These are phyloP conservation scores for Asterochloris sp. DNA, from an alignment of 139 green algal species.

Conservation along the genomic window DNA sequence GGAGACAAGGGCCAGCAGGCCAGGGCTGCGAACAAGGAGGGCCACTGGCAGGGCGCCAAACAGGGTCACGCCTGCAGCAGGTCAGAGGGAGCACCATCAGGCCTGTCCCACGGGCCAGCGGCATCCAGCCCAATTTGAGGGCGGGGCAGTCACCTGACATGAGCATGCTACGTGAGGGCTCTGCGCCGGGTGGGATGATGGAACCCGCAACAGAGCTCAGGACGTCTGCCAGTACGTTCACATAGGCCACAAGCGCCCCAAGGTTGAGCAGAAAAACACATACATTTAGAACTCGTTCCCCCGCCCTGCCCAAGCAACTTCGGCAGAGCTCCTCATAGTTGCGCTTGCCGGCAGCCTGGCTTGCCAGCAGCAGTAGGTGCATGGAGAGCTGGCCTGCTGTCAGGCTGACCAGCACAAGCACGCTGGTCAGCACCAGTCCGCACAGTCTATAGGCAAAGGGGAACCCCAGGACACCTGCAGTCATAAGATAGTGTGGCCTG, in stretches of 20 bases:
- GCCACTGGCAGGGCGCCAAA: constrained; percentile 63
- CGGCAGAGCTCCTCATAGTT: constrained; percentile 67
- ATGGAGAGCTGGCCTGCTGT: constrained; percentile 59
- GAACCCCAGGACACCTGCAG: constrained; percentile 61
- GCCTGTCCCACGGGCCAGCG: neutral
- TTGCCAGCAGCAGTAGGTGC: constrained; percentile 68
- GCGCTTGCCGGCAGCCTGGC: constrained; percentile 53
- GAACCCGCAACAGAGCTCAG: constrained; percentile 64
- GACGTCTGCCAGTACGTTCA: constrained; percentile 82
- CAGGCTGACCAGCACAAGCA: constrained; percentile 67
- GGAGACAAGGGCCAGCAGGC: constrained; percentile 56
- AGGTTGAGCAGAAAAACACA: constrained; percentile 44
- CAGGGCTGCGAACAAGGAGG: constrained; percentile 60
- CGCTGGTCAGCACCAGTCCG: constrained; percentile 56
- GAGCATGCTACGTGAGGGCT: constrained; percentile 65
- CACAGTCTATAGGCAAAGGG: constrained; percentile 40
- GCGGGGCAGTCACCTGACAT: constrained; percentile 30
- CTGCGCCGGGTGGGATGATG: constrained; percentile 74
- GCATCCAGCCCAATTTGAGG: neutral
- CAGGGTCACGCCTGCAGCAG: constrained; percentile 51
- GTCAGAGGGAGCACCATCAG: neutral
- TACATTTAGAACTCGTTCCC: constrained; percentile 17
- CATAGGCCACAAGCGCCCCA: constrained; percentile 65
- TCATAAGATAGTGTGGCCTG: constrained; percentile 29
- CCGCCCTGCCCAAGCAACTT: constrained; percentile 28